These are phyloP conservation scores for Sarocladiaceae sp. DNA, from an alignment of 2,329 filamentous ascomycete species.

Conservation along the genomic window DNA sequence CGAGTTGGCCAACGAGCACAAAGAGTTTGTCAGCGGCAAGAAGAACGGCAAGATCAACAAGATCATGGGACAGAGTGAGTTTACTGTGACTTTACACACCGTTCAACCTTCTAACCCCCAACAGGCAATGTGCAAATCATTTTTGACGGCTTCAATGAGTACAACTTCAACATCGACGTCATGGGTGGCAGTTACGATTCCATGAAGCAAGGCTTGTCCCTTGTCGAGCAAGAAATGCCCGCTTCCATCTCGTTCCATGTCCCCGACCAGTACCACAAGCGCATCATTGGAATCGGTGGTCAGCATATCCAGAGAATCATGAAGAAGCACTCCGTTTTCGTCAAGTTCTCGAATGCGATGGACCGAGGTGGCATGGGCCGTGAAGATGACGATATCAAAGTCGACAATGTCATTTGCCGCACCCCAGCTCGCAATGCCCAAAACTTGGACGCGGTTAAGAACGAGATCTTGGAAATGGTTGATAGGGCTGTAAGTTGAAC, in stretches of 20 bases:
- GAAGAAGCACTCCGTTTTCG: constrained; percentile 99
- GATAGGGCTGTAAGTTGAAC: constrained; percentile 68
- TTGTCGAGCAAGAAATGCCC: constrained; percentile 98
- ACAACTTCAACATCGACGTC: constrained; percentile 99
- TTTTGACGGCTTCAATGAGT: constrained; percentile 98
- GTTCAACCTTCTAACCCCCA: neutral
- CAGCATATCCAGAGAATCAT: constrained; percentile 99
- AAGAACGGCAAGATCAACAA: constrained; percentile 99
- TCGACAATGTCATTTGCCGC: constrained; percentile 97
- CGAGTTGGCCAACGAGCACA: constrained; percentile 97
- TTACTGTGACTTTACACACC: too few relatives aligned
- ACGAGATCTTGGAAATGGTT: constrained; percentile 99
- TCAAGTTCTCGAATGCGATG: constrained; percentile 99
- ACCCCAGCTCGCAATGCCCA: constrained; percentile 95
- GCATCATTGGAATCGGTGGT: constrained; percentile 96
- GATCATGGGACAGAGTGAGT: constrained; percentile 89
- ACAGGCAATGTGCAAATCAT: constrained; percentile 92
- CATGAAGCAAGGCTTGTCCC: constrained; percentile 82
- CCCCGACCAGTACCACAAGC: constrained; percentile 97
- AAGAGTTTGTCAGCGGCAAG: constrained; percentile 98
- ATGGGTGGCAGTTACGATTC: constrained; percentile 88
- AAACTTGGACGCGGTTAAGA: constrained; percentile 94
- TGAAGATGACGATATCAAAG: constrained; percentile 96
- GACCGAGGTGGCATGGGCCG: constrained; percentile 87
- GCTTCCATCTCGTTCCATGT: constrained; percentile 99